These are phyloP conservation scores for Fusarium dlaminii DNA, from an alignment of 2,329 filamentous ascomycete species.

Conservation along the genomic window DNA sequence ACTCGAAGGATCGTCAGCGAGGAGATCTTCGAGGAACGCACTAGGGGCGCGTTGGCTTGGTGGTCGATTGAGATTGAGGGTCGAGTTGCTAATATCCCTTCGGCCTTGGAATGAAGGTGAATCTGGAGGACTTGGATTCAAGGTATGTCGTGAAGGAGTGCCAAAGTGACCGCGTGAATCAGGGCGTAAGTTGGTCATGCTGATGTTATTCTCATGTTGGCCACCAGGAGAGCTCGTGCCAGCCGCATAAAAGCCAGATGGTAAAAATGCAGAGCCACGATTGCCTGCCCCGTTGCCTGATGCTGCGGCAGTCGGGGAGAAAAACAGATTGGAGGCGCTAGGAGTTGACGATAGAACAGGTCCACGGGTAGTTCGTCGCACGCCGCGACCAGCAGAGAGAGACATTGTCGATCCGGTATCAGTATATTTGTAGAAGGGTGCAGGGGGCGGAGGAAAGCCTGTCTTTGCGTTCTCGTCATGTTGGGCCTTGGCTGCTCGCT, in stretches of 20 bases:
- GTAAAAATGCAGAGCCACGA: constrained; percentile 83
- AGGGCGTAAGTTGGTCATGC: constrained; percentile 68
- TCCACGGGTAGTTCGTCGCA: constrained; percentile 62
- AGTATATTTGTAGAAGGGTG: constrained; percentile 72
- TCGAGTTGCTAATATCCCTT: constrained; percentile 69
- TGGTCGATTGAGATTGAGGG: constrained; percentile 69
- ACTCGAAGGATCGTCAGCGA: constrained; percentile 74
- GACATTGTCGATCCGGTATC: constrained; percentile 67
- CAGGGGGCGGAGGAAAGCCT: constrained; percentile 65
- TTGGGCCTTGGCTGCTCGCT: constrained; percentile 81
- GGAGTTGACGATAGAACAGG: constrained; percentile 64
- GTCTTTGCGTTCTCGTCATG: constrained; percentile 76
- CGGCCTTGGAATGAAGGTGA: constrained; percentile 66
- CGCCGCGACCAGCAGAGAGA: constrained; percentile 59
- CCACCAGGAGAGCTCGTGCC: constrained; percentile 62
- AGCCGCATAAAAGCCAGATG: constrained; percentile 89
- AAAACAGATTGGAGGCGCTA: constrained; percentile 83
- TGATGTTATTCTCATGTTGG: constrained; percentile 64
- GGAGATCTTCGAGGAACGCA: constrained; percentile 88
- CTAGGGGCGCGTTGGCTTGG: constrained; percentile 81
- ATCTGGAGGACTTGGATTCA: constrained; percentile 67
- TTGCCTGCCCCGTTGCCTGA: constrained; percentile 70
- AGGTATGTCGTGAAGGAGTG: constrained; percentile 53
- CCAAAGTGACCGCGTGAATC: constrained; percentile 63
- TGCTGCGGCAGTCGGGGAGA: constrained; percentile 86